Evolutionary conservation across 2,329 filamentous ascomycete genomes (phyloP), one percentile per base, ranked within the genome.

Genomic region (Teratosphaeria epicoccoides): DNA sequence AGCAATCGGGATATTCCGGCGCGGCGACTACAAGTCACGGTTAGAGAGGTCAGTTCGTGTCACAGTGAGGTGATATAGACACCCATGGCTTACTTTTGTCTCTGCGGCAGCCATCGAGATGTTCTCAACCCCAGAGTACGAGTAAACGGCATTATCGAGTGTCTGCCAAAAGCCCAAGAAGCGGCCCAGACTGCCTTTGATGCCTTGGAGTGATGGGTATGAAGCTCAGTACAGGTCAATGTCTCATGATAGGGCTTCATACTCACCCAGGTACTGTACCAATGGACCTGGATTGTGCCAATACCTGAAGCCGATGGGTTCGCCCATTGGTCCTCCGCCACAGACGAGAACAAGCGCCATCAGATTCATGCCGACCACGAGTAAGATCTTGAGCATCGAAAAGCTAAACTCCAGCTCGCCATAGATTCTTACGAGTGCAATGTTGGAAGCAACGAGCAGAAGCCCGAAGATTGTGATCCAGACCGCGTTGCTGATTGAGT

Each of bases 61-160:
- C n/a, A n/a, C n/a, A n/a, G n/a, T n/a, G n/a, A n/a, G n/a, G n/a
- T n/a, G n/a, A n/a, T n/a, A n/a, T n/a, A n/a, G n/a, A n/a, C n/a
- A n/a, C n/a, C n/a, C n/a, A n/a, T n/a, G n/a, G n/a, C n/a, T n/a
- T n/a, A n/a, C n/a, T n/a, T 49, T 48, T 2, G 57, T 57, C 33
- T 59, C 57, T 12, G 55, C 57, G 9, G 55, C 57, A 2, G 57
- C 57, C 17, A 58, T 49, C 1, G 57, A 52, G 43, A 61, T 55
- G 26, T 43, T 47, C 22, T 61, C 56, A 3, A 57, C 47, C 7
- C 44, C 44, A 24, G 55, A 52, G 29, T 54, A 59, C 7, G 45
- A 37, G 25, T 50, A 59, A 37, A 61, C 85, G 1, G 86, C 85
- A 23, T 82, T 87, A 59, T 88, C 81, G 71, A 89, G 52, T 14